phyloP scores from a whole-genome alignment of 2,329 filamentous ascomycete species.

The Trichoderma sp. region DNA sequence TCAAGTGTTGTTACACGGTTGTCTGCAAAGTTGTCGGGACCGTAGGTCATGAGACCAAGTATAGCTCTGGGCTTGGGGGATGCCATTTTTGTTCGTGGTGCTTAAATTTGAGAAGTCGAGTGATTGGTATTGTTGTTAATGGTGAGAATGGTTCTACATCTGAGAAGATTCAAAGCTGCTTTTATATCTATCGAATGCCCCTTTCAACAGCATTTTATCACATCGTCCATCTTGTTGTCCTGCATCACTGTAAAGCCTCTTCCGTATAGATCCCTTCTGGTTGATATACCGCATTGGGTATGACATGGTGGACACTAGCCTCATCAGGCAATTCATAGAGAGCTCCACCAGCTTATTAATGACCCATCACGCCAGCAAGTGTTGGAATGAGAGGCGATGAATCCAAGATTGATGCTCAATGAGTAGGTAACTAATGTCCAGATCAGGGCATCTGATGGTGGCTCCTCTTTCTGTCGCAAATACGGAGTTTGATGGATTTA shows the following conservation, averaged over 20 bases:
- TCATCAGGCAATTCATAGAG: not conserved
- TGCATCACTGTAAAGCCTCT: constrained; percentile 1
- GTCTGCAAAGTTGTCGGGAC: not conserved
- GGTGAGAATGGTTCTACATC: not conserved
- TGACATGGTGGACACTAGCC: not conserved
- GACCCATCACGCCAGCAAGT: not conserved
- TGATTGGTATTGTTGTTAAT: not conserved
- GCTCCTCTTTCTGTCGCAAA: not conserved
- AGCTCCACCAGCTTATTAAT: not conserved
- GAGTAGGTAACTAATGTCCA: not conserved
- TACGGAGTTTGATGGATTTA: not conserved
- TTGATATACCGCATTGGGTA: not conserved
- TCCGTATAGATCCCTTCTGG: not conserved
- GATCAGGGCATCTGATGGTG: not conserved
- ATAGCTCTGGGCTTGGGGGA: constrained; percentile 10
- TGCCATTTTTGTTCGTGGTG: not conserved
- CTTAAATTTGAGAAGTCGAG: not conserved
- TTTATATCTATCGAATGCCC: not conserved
- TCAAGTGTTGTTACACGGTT: constrained; percentile 17
- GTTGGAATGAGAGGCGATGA: not conserved
- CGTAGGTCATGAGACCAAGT: constrained; percentile 21
- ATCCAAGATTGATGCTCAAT: not conserved
- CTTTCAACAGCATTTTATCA: not conserved
- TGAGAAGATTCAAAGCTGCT: not conserved
- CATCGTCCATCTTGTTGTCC: not conserved